A percentile compares a stretch with the other conserved stretches of the same genome.
Conservation (phyloP, 1,139 yeast species). For the Yamadazyma songkhlaensis region DNA sequence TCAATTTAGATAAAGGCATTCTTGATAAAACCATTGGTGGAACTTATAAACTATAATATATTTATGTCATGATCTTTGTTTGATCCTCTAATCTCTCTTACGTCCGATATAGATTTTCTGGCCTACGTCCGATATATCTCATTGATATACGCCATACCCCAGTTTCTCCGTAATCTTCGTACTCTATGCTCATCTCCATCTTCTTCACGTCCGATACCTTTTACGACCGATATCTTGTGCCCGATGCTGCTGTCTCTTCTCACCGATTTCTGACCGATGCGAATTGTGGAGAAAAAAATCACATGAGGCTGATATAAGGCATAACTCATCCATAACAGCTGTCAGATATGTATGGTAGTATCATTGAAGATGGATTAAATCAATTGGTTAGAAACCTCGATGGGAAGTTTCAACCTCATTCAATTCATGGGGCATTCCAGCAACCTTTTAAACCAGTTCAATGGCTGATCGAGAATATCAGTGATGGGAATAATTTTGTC, state of each 20-base stretch:
- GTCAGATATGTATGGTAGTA: constrained; percentile 2
- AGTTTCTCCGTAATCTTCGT: no score
- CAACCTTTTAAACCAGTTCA: constrained; percentile 19
- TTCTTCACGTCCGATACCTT: no score
- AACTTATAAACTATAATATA: constrained; percentile 11
- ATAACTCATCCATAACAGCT: background rate
- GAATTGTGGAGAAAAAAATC: constrained; percentile 6
- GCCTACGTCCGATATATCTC: no score
- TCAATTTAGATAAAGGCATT: constrained; percentile 22
- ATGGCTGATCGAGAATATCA: constrained; percentile 35
- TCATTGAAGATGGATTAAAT: constrained; percentile 30
- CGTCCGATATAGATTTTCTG: no score
- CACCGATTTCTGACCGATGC: background rate
- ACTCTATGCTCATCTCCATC: no score
- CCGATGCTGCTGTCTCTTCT: no score
- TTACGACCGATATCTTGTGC: no score
- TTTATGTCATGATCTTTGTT: no score
- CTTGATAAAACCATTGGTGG: constrained; percentile 17
- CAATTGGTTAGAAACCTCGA: constrained; percentile 24
- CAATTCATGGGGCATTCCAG: constrained; percentile 32
- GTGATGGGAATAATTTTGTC: constrained; percentile 57
- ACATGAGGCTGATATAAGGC: constrained; percentile 3
- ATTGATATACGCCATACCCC: no score
- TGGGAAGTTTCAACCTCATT: constrained; percentile 33
- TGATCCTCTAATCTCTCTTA: no score